Conservation (phyloP, 1,284 basidiomycete genomes). For the Ganoderma sinense region DNA sequence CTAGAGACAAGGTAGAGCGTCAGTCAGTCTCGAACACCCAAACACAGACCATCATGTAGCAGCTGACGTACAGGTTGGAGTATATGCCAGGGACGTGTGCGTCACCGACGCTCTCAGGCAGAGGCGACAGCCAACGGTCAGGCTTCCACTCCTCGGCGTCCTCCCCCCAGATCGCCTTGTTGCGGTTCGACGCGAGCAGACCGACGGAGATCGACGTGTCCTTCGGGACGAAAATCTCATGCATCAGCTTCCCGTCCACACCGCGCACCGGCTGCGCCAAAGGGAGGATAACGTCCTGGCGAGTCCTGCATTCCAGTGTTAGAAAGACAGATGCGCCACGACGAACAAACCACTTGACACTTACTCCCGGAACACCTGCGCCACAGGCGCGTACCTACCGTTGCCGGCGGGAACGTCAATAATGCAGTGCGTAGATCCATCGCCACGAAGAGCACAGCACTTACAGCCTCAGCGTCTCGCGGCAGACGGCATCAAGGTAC, state of each 20-base stretch:
- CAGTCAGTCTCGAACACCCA: too few species aligned
- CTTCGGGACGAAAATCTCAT: conserved; percentile 49
- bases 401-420: conserved; percentile 10
- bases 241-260: conserved; percentile 41
- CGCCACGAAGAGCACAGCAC: conserved; percentile 20
- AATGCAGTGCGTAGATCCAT: not conserved
- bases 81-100: conserved; percentile 33
- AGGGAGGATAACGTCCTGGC: conserved; percentile 33
- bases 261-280: conserved; percentile 31
- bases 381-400: conserved; percentile 16
- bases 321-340: not conserved
- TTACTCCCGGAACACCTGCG: conserved; percentile 19
- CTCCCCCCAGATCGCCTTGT: conserved; percentile 60
- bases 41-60: too few species aligned
- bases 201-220: conserved; percentile 57
- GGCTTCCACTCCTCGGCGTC: conserved; percentile 60
- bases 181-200: conserved; percentile 53
- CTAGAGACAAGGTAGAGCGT: conserved; percentile 10
- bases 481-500: conserved; percentile 57
- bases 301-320: conserved; percentile 21
- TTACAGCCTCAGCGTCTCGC: conserved; percentile 52
- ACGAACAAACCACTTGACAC: not conserved
- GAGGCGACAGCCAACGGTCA: conserved; percentile 38
- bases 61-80: conserved; percentile 14
- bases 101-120: conserved; percentile 27